A percentile compares a stretch with the other conserved stretches of the same genome.
These are phyloP conservation scores for Anacardium occidentale DNA, from an alignment of 345 rosid species.

Conservation along the genomic window DNA sequence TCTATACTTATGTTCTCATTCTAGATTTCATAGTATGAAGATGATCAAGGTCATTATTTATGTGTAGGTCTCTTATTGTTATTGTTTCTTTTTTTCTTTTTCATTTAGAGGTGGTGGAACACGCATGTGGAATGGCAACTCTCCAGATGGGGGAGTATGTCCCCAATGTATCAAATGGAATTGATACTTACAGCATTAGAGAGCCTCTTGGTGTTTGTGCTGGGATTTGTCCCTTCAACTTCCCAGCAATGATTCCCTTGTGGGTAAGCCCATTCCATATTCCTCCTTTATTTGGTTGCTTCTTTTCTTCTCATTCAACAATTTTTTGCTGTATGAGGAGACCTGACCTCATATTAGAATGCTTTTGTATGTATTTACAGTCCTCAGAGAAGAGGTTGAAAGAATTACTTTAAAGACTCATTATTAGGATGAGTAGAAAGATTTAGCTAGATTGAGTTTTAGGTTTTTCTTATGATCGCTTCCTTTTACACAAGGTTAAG, in stretches of 20 bases:
- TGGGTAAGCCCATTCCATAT: conserved; percentile 53
- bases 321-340: not conserved
- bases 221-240: conserved; percentile 97
- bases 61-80: not conserved
- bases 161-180: conserved; percentile 83
- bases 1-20: not conserved
- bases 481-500: not conserved
- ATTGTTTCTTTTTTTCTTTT: conserved; percentile 3
- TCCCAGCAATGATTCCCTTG: conserved; percentile 98
- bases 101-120: conserved; percentile 90
- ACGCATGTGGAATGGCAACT: conserved; percentile 96
- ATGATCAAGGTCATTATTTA: not conserved
- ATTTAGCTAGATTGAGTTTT: not conserved
- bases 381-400: conserved; percentile 9
- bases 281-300: conserved; percentile 6
- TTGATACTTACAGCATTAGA: conserved; percentile 86
- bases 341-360: not conserved
- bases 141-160: conserved; percentile 97
- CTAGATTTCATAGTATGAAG: conserved; percentile 11
- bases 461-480: not conserved
- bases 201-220: conserved; percentile 99
- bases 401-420: not conserved
- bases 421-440: conserved; percentile 7
- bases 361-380: not conserved
- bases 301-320: not conserved